A percentile compares a stretch with the other conserved stretches of the same genome.
Evolutionary conservation across 148 eudicot species (phyloP).

Genomic region (Rheum nobile): DNA sequence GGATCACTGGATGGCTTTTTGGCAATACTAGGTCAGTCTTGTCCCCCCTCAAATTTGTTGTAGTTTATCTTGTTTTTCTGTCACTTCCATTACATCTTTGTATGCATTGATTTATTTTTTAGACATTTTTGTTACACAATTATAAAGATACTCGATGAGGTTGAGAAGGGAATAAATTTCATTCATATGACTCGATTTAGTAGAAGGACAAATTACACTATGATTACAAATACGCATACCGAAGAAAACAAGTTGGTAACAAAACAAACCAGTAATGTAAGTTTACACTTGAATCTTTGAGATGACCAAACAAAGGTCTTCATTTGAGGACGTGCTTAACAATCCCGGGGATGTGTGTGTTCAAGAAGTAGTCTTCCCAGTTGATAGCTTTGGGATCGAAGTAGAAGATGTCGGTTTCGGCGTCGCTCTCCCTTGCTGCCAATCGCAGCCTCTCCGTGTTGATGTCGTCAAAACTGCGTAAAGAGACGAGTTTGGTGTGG

Average conservation of each 20-base stretch:
- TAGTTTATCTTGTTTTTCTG: neutral
- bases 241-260: neutral
- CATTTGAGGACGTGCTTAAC: slow-evolving; percentile 31
- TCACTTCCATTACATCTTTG: neutral
- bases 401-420: slow-evolving; percentile 31
- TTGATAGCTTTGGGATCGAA: slow-evolving; percentile 41
- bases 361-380: slow-evolving; percentile 45
- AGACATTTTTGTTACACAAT: neutral
- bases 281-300: neutral
- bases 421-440: slow-evolving; percentile 15
- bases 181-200: neutral
- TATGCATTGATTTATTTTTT: neutral
- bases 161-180: neutral
- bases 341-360: slow-evolving; percentile 38
- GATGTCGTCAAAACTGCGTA: slow-evolving; percentile 33
- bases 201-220: neutral
- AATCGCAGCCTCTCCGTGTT: slow-evolving; percentile 37
- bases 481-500: neutral
- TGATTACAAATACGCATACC: neutral
- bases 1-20: neutral
- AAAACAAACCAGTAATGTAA: neutral
- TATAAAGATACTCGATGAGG: neutral
- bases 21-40: neutral
- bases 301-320: slow-evolving; percentile 1
- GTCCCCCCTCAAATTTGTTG: neutral